Conservation (phyloP, 1,284 basidiomycete species). For the Rugosomyces carneus region DNA sequence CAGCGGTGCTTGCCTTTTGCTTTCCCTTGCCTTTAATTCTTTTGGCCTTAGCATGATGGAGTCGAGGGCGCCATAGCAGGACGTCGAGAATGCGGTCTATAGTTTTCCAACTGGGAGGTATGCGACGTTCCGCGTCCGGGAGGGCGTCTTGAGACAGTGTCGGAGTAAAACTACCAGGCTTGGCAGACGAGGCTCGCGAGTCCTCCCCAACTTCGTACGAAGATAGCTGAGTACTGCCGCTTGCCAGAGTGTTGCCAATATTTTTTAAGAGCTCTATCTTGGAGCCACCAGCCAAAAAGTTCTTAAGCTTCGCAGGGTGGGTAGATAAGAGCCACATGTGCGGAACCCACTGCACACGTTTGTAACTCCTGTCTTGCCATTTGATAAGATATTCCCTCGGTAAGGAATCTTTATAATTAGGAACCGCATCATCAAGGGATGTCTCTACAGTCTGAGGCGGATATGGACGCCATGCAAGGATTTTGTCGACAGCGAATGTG, state of each 20-base stretch:
- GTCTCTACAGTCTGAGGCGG: constrained; percentile 57
- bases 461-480: constrained; percentile 86
- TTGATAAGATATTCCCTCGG: constrained; percentile 90
- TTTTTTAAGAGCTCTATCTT: constrained; percentile 60
- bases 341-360: constrained; percentile 80
- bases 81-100: constrained; percentile 79
- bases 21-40: constrained; percentile 18
- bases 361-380: constrained; percentile 73
- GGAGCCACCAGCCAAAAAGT: constrained; percentile 71
- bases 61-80: constrained; percentile 46
- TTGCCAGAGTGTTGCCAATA: constrained; percentile 31
- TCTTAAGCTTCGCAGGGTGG: constrained; percentile 55
- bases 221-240: constrained; percentile 15
- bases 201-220: constrained; percentile 30
- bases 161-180: constrained; percentile 21
- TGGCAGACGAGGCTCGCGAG: constrained; percentile 26
- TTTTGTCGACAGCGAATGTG: constrained; percentile 70
- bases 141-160: constrained; percentile 28
- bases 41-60: constrained; percentile 24
- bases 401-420: constrained; percentile 53
- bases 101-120: constrained; percentile 73
- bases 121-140: constrained; percentile 60
- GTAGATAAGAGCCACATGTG: constrained; percentile 82
- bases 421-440: constrained; percentile 34
- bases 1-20: constrained; percentile 18